Evolutionary conservation across 225 moss, liverwort and hornwort species (phyloP).

Genomic region (Lunularia cruciata): DNA sequence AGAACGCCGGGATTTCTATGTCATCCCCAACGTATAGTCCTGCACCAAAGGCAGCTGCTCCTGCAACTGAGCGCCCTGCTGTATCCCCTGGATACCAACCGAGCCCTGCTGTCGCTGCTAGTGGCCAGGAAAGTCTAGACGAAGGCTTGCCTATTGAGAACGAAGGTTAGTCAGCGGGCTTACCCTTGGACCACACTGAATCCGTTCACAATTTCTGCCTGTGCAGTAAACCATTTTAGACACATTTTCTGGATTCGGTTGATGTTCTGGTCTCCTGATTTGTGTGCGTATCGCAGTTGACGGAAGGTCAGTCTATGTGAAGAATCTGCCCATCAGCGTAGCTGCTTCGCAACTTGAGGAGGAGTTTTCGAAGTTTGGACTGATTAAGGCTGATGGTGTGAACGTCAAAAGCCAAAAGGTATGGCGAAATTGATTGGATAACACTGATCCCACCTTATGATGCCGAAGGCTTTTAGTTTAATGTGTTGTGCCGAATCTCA

Average conservation of each 20-base stretch:
- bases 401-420: constrained; percentile 80
- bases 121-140: constrained; percentile 52
- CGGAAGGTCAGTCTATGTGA: constrained; percentile 80
- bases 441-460: background rate
- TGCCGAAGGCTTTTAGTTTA: too few relatives aligned
- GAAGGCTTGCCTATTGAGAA: constrained; percentile 46
- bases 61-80: constrained; percentile 46
- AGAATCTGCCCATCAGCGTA: constrained; percentile 68
- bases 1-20: constrained; percentile 21
- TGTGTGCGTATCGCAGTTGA: constrained; percentile 48
- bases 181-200: background rate
- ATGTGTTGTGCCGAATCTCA: too few relatives aligned
- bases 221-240: background rate
- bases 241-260: too few relatives aligned
- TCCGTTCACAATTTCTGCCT: background rate
- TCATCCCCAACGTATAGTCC: constrained; percentile 13
- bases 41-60: constrained; percentile 39
- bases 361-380: constrained; percentile 58
- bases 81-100: constrained; percentile 33
- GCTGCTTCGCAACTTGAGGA: constrained; percentile 46
- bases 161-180: constrained; percentile 52
- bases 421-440: constrained; percentile 4
- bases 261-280: background rate
- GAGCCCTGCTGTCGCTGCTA: constrained; percentile 29
- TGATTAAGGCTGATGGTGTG: constrained; percentile 62